Base-by-base conservation (phyloP, 768 basidiomycete species). In the Suillus ampliporus region DNA sequence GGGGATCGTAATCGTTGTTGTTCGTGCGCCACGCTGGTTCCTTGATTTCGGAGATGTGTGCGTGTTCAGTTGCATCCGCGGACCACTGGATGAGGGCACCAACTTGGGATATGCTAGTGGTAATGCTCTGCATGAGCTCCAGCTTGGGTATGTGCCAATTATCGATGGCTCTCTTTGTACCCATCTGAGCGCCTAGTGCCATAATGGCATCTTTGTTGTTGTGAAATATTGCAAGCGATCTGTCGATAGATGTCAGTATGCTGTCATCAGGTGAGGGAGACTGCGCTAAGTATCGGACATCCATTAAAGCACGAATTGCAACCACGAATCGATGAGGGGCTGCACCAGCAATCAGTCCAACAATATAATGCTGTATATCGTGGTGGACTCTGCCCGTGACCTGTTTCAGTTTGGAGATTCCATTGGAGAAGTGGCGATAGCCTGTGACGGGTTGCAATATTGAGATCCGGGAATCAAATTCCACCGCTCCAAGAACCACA, bases 131-230 rank as follows among this genome's bases (percentile, higher is more conserved):
- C n/a, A 79, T 60, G 26, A 78, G 69, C 58, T 80, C 77, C 2
- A 82, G 72, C 65, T 83, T 83, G 4, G 80, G 80, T 38, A 82
- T 80, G 14, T 74, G 50, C 68, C 75, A 82, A 59, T 79, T 64
- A 7, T 73, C 37, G 41, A 76, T 74, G 1, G 67, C 61, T 5
- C 68, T 58, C n/a, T 58, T 73, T 13, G 38, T 31, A 31, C 61
- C 51, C 21, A n/a, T 37, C 13, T 73, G 64, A 35, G 71, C 74
- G 3, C 73, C 71, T 2, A 72, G 69, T 5, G 62, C 64, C n/a
- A 78, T 64, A 35, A 82, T 74, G 2, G 64, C 64, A 4, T 72
- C 28, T 57, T 82, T 82, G 69, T 76, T 54, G 5, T 62, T 1
- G 38, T 80, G 80, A 56, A 80, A 80, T 5, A 69, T 62, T 1